These are phyloP conservation scores for Geosmithia putterillii DNA, from an alignment of 2,329 filamentous ascomycete genomes.

Conservation along the genomic window DNA sequence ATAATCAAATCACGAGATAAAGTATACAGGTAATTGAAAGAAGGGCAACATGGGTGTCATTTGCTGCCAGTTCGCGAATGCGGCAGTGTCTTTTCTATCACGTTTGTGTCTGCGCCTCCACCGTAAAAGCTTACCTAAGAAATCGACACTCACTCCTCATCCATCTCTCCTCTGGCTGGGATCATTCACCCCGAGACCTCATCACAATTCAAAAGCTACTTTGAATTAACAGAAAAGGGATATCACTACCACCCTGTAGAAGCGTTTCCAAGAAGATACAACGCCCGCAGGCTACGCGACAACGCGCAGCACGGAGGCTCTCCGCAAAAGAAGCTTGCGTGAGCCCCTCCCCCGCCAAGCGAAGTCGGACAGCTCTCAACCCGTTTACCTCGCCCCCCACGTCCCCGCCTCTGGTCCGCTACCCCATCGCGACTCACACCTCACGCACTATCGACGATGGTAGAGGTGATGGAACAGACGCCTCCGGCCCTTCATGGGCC, in stretches of 20 bases:
- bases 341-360: background rate
- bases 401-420: background rate
- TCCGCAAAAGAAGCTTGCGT: background rate
- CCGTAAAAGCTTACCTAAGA: background rate
- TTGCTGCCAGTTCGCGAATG: too few relatives aligned
- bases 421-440: background rate
- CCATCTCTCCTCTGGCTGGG: background rate
- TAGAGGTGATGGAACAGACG: conserved; percentile 16
- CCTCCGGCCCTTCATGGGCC: conserved; percentile 31
- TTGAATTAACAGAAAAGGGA: background rate
- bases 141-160: background rate
- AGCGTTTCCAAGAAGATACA: background rate
- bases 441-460: conserved; percentile 8
- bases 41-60: too few relatives aligned
- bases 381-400: background rate
- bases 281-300: background rate
- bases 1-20: too few relatives aligned
- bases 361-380: background rate
- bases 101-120: background rate
- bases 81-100: too few relatives aligned
- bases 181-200: background rate
- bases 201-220: background rate
- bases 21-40: too few relatives aligned
- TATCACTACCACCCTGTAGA: background rate
- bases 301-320: background rate